Evolutionary conservation across 805 yeast species (phyloP).

Genomic region (Barnettozyma siamensis): DNA sequence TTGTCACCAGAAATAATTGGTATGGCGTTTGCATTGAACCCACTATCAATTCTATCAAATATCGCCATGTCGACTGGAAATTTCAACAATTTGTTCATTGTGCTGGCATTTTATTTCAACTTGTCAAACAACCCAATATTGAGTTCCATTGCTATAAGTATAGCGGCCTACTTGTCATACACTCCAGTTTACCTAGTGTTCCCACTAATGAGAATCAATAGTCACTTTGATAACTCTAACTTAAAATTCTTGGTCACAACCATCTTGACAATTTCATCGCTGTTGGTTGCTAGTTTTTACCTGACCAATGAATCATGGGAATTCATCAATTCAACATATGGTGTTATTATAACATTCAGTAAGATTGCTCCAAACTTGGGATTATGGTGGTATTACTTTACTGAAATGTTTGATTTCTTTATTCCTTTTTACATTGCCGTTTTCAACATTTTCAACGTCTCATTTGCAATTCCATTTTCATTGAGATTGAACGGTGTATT

Average conservation of each 20-base stretch:
- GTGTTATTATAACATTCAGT: constrained; percentile 49
- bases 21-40: constrained; percentile 70
- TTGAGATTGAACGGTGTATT: constrained; percentile 66
- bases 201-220: constrained; percentile 40
- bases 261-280: constrained; percentile 19
- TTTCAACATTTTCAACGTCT: constrained; percentile 67
- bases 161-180: constrained; percentile 58
- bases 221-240: constrained; percentile 12
- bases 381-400: constrained; percentile 97
- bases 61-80: constrained; percentile 62
- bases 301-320: constrained; percentile 34
- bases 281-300: constrained; percentile 35
- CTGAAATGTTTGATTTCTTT: constrained; percentile 90
- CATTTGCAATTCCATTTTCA: constrained; percentile 70
- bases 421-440: constrained; percentile 75
- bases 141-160: constrained; percentile 49
- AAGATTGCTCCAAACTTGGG: constrained; percentile 89
- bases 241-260: constrained; percentile 28
- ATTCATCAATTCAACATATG: constrained; percentile 51
- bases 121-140: constrained; percentile 33
- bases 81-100: constrained; percentile 54
- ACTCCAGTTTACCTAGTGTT: constrained; percentile 57
- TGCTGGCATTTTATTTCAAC: constrained; percentile 42
- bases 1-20: constrained; percentile 43
- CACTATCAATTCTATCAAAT: constrained; percentile 64